Conservation (phyloP, 768 basidiomycete genomes). For the Mycena latifolia region DNA sequence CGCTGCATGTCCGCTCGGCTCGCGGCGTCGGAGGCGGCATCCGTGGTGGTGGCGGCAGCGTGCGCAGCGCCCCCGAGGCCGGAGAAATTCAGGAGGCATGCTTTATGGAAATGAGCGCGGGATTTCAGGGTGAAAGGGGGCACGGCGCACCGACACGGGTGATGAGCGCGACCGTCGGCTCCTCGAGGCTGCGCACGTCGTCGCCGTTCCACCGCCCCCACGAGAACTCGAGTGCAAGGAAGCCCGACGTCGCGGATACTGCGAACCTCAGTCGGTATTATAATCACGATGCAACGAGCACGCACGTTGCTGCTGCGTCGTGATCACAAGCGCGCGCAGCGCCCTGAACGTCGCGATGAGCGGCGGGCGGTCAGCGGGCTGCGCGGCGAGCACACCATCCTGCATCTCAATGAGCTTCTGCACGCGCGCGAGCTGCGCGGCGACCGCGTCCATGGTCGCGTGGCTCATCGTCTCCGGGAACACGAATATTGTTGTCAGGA, state of each 20-base stretch:
- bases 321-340: constrained; percentile 3
- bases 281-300: neutral
- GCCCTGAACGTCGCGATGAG: constrained; percentile 9
- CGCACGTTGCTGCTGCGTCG: constrained; percentile 24
- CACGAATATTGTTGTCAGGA: constrained; percentile 57
- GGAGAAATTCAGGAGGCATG: constrained; percentile 20
- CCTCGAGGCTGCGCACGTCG: constrained; percentile 51
- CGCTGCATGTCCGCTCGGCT: constrained; percentile 21
- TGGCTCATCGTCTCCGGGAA: constrained; percentile 68
- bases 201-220: constrained; percentile 60
- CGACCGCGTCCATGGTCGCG: constrained; percentile 46
- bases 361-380: neutral
- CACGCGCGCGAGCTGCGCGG: constrained; percentile 45
- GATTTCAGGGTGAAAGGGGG: neutral
- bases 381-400: constrained; percentile 38
- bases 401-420: constrained; percentile 47
- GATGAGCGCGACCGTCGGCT: constrained; percentile 49
- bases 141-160: constrained; percentile 49
- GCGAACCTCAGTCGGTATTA: too few species aligned
- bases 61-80: constrained; percentile 48
- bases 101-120: neutral
- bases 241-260: constrained; percentile 39
- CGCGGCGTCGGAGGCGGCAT: neutral
- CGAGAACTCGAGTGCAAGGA: constrained; percentile 58
- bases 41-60: neutral